Conservation (phyloP, 2,329 filamentous ascomycete genomes). For the Aspergillus sp. region DNA sequence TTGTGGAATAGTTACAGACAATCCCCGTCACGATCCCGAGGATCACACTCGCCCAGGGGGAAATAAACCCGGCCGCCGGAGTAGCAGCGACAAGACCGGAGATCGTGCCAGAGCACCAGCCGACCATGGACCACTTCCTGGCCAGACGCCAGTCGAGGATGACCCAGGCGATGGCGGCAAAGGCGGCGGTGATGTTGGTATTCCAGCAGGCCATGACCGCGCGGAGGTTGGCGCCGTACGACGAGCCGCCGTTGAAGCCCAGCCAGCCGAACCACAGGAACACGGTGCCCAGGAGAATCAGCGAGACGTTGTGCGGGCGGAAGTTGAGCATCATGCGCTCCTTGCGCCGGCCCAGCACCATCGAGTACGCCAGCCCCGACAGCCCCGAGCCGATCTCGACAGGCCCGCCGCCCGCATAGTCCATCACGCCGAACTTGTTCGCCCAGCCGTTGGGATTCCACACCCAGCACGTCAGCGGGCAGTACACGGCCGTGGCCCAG, state of each 20-base stretch:
- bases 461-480: slow-evolving; percentile 89
- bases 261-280: slow-evolving; percentile 99
- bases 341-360: slow-evolving; percentile 89
- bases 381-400: slow-evolving; percentile 95
- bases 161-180: slow-evolving; percentile 87
- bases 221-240: slow-evolving; percentile 87
- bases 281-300: slow-evolving; percentile 90
- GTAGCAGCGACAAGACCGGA: slow-evolving; percentile 82
- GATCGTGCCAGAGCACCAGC: slow-evolving; percentile 84
- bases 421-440: slow-evolving; percentile 80
- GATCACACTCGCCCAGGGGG: slow-evolving; percentile 53
- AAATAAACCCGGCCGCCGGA: slow-evolving; percentile 70
- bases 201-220: slow-evolving; percentile 98
- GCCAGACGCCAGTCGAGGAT: slow-evolving; percentile 91
- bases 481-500: slow-evolving; percentile 97
- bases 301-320: slow-evolving; percentile 94
- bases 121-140: slow-evolving; percentile 89
- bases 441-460: slow-evolving; percentile 96
- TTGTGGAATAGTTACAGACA: slow-evolving; percentile 76
- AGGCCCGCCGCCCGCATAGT: slow-evolving; percentile 92
- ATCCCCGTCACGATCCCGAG: slow-evolving; percentile 55
- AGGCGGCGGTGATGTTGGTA: slow-evolving; percentile 85
- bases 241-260: slow-evolving; percentile 93
- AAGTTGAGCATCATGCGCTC: slow-evolving; percentile 99
- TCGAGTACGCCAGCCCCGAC: slow-evolving; percentile 88